Evolutionary conservation across 2,329 filamentous ascomycete species (phyloP), one percentile per base, ranked within the genome.

Genomic region (Cladosporium velox): DNA sequence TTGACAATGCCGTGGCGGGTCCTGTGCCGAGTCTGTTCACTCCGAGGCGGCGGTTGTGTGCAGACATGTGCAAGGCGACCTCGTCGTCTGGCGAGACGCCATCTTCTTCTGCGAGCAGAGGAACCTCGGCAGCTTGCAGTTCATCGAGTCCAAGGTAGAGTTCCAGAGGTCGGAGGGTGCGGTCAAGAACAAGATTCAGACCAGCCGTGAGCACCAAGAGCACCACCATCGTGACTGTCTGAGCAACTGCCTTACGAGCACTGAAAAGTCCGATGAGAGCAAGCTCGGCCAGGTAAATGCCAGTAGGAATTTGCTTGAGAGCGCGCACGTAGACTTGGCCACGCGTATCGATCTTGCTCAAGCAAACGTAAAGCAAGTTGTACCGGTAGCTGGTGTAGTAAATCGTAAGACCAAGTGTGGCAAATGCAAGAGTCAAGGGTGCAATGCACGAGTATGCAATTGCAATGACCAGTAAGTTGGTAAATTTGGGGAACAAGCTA

Each of bases 361-460:
- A 81, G 30, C 70, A 59, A 14, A 82, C 80, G 70, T 82, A 84
- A 12, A 84, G 77, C 69, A 83, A 76, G 67, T 82, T 82, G 76
- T 84, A 83, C 21, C 80, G 78, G 72, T 80, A 83, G 61, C 78
- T 80, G 51, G 83, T 67, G 72, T 83, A 84, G 67, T 82, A 77
- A 8, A 83, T 75, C 35, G 70, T 72, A 32, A 83, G 73, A 18
- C 81, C 81, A 15, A 83, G 71, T 7, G 76, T 76, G 5, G 80
- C 78, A 68, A 84, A 84, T 44, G 79, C 79, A 1, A 83, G 73
- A 7, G 83, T 78, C 3, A 84, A 71, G 3, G 82, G 82, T 10
- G 82, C 81, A 64, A 84, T 83, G 70, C 79, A 80, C 5, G 81
- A 78, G 69, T 84, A 84, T 32, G 77, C 79, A 38, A 83, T 77